Evolutionary conservation across 768 basidiomycete species (phyloP), one percentile per base, ranked within the genome.

Genomic region (Podaxis sp.): DNA sequence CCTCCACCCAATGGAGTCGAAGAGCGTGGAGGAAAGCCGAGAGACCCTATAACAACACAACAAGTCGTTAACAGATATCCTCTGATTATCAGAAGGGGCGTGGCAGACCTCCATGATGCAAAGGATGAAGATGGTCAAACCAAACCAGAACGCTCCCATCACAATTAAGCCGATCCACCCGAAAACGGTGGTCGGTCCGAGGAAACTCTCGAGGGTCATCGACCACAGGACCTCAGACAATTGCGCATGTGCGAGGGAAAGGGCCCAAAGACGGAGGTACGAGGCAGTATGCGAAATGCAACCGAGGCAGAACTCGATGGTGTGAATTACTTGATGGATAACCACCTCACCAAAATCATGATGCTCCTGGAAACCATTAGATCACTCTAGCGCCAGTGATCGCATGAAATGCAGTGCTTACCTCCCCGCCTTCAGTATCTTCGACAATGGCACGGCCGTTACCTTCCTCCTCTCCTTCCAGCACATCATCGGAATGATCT

Each of bases 231-330:
- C 94, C 73, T 95, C 95, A 40, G 94, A 96, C 16, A 99, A 80
- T 75, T 98, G 97, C 18, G 97, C 94, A 76, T 99, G 97, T 10
- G 97, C 97, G 55, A 99, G 83, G 25, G 97, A 99, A 5, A 99
- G 83, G 18, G 97, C 97, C 96, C 96, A 98, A 40, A 99, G 80
- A 71, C 96, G 90, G 51, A 94, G 84, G 74, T 92, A 93, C 14
- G 91, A 93, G 11, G 93, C 93, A 1, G 96, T 98, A 73, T 98
- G 96, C 64, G 96, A 98, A 69, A 98, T 98, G 73, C 96, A 98
- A 5, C 96, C 97, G 36, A 99, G 86, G 71, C 97, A 99, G 76
- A 98, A 99, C 77, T 99, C 97, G 74, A 99, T 98, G 25, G 95
- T 96, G 75, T 98, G 97, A 69, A 99, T 99, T 63, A 97, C 80